Base-by-base conservation (phyloP, 768 basidiomycete species). In the Dioszegia aurantiaca region DNA sequence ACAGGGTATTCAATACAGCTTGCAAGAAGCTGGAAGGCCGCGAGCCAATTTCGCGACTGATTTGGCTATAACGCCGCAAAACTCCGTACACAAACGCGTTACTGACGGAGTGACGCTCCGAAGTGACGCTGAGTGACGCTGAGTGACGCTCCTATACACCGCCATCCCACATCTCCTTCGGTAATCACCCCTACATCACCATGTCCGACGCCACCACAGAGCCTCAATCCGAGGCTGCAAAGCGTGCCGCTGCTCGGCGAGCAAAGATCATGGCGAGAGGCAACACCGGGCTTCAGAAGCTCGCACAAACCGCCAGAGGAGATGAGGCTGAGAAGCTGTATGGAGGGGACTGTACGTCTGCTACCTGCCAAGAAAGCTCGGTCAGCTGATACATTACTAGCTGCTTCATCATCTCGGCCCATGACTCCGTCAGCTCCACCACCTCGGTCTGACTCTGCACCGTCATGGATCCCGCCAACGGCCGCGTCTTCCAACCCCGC, bases 221-320 rank as follows among this genome's bases (percentile, higher is more conserved):
- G 37, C 51, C 51, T 37, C 63, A 65, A 45, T 61, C 67, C 19
- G 75, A 76, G 43, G 75, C 75, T 31, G 64, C 68, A 14, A 54
- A 58, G 10, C 57, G 73, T 52, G 75, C 73, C 36, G 73, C 70
- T 31, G 75, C 75, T 42, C 56, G 75, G 16, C 67, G 68, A 27
- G 75, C 75, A 9, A 76, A 74, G 56, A 76, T 76, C 63, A 64
- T 74, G 17, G 75, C 75, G 1, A 55, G 75, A 41, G 75, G 75
- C 17, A 69, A 68, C 54, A 59, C 68, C 0, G 75, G 75, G 21
- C 55, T 74, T 10, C 62, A 65, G 3, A 74, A 74, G 48, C 58
- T 76, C 2, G 75, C 75, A 42, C 72, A 68, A 26, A 73, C 75
- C 2, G 75, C 75, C 9, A 55, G 75, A 58, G 75, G 75, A 2